These are phyloP conservation scores for Kodamaea jinghongensis DNA, from an alignment of 805 yeast genomes.

Conservation along the genomic window DNA sequence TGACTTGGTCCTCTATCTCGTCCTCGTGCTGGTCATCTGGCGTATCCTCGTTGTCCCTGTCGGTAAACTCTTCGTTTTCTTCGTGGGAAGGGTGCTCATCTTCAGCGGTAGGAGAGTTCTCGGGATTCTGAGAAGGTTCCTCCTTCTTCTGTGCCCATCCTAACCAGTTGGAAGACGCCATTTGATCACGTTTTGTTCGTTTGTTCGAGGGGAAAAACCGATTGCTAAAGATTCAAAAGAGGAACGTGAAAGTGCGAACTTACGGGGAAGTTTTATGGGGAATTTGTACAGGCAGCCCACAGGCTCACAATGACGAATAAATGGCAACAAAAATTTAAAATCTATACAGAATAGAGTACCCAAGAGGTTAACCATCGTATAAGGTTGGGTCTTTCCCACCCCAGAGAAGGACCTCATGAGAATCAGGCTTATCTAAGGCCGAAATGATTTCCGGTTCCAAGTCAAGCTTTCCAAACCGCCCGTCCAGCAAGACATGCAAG, in stretches of 20 bases:
- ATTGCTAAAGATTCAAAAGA: not conserved
- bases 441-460: conserved; percentile 37
- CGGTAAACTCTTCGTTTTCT: conserved; percentile 10
- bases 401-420: conserved; percentile 35
- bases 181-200: conserved; percentile 12
- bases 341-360: no score
- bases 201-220: conserved; percentile 5
- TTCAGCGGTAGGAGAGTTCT: conserved; percentile 4
- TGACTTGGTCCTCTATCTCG: conserved; percentile 32
- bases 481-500: conserved; percentile 46
- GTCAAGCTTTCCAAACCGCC: conserved; percentile 38
- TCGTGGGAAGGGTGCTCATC: conserved; percentile 5
- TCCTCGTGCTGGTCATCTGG: conserved; percentile 21
- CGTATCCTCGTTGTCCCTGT: conserved; percentile 10
- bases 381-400: conserved; percentile 31
- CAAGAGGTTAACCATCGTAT: conserved; percentile 16
- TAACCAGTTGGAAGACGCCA: conserved; percentile 27
- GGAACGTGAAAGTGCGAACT: conserved; percentile 4
- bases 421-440: conserved; percentile 35
- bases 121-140: not conserved
- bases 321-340: no score
- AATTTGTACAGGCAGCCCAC: no score
- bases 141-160: conserved; percentile 11
- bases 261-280: no score
- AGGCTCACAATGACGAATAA: no score